Evolutionary conservation across 1,284 basidiomycete species (phyloP), one percentile per base, ranked within the genome.

Genomic region (Ustilago lituana): DNA sequence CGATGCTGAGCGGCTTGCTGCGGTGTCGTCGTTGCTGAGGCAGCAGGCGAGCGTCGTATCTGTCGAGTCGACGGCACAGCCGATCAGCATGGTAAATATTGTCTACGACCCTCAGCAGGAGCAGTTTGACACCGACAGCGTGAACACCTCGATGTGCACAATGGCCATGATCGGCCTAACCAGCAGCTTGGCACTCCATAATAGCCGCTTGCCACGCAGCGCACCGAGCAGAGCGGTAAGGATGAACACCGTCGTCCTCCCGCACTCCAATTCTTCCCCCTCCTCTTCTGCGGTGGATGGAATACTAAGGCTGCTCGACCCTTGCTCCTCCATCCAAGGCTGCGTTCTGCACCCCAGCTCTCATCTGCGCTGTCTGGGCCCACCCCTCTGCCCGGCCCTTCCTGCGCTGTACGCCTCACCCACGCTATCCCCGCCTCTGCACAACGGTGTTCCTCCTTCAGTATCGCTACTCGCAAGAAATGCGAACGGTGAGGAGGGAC

Each of bases 221-320:
- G 17, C 17, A n/a, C n/a, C n/a, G n/a, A n/a, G n/a, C 24, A 22
- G 32, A 20, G 23, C 35, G 15, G 23, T 33, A 8, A 33, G 52
- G 9, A 35, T 54, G 20, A 54, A 54, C 29, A 33, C 48, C 6
- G 24, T 45, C 26, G n/a, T 38, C 35, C 19, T 39, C 19, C 20
- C 29, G 8, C 4, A 23, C 31, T 15, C 24, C 26, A 12, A 14
- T 14, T 8, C 27, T 7, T 22, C 36, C 17, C 8, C 26, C 10
- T 20, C 10, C 19, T 23, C n/a, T n/a, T n/a, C n/a, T 14, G n/a
- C 27, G 20, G 17, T 44, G 1, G 31, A 44, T 15, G 44, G 39
- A 3, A 51, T 38, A 14, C 5, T 52, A 26, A 41, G 44, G 32
- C 43, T 51, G 15, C n/a, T 51, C 10, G 58, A 53, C 50, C 50